Evolutionary conservation across 2,329 filamentous ascomycete genomes (phyloP).

Genomic region (Teratosphaeria gauchensis): DNA sequence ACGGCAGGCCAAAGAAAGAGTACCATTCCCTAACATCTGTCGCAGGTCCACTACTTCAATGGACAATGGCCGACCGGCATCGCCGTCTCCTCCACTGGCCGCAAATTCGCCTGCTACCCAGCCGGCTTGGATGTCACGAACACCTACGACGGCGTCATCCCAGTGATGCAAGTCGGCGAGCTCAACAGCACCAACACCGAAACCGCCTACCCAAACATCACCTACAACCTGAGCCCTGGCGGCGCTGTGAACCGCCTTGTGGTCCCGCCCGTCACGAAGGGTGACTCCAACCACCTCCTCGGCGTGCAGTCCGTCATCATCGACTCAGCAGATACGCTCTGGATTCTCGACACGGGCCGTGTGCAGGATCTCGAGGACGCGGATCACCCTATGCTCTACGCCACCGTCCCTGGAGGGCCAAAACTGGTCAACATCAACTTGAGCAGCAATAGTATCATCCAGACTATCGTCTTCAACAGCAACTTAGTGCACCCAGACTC

Average conservation of each 20-base stretch:
- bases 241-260: conserved; percentile 45
- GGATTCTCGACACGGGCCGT: conserved; percentile 46
- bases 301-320: conserved; percentile 45
- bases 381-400: conserved; percentile 29
- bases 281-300: conserved; percentile 41
- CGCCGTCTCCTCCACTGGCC: conserved; percentile 41
- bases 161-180: conserved; percentile 35
- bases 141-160: conserved; percentile 22
- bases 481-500: conserved; percentile 39
- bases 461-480: conserved; percentile 42
- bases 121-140: conserved; percentile 40
- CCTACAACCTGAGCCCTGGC: conserved; percentile 40
- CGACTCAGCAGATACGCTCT: conserved; percentile 41
- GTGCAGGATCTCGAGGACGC: conserved; percentile 31
- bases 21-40: conserved; percentile 36
- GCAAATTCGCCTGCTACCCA: conserved; percentile 46
- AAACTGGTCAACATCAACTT: conserved; percentile 43
- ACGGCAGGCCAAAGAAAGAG: neutral
- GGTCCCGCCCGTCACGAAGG: conserved; percentile 35
- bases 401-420: conserved; percentile 38
- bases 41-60: conserved; percentile 42
- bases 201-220: conserved; percentile 32
- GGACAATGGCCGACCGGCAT: conserved; percentile 44
- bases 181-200: conserved; percentile 35
- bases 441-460: conserved; percentile 35